Evolutionary conservation across 2,329 filamentous ascomycete species (phyloP).

Genomic region (Alternaria novae-zelandiae): DNA sequence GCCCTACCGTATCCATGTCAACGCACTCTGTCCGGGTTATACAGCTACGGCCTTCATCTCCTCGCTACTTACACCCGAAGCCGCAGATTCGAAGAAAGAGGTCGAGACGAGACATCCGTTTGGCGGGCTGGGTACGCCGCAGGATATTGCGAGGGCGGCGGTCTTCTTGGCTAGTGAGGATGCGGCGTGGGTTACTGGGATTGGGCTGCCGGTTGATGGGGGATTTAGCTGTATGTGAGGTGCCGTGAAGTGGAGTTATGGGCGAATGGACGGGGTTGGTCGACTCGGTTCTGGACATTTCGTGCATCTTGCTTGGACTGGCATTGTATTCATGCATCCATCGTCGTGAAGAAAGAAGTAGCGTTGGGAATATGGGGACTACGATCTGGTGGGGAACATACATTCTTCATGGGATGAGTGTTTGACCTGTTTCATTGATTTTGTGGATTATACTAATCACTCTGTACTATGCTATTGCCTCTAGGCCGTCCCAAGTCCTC

Average conservation of each 20-base stretch:
- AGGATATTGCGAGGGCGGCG: constrained; percentile 48
- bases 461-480: background rate
- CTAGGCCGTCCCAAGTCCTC: background rate
- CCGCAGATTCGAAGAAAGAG: constrained; percentile 3
- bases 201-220: constrained; percentile 55
- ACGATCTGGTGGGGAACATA: too few species aligned
- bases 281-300: background rate
- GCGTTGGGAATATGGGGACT: too few species aligned
- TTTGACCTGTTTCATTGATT: constrained; percentile 3
- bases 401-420: background rate
- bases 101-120: constrained; percentile 37
- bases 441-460: background rate
- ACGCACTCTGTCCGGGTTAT: constrained; percentile 62
- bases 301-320: background rate
- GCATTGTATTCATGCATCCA: too few species aligned
- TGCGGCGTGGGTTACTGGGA: constrained; percentile 54
- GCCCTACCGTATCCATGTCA: constrained; percentile 57
- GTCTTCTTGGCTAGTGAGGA: constrained; percentile 58
- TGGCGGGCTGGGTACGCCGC: constrained; percentile 34
- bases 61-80: constrained; percentile 17
- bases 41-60: constrained; percentile 38
- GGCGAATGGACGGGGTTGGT: background rate
- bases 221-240: constrained; percentile 46
- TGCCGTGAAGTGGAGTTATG: too few species aligned
- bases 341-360: too few species aligned